Base-by-base conservation (phyloP, 2,329 filamentous ascomycete species). In the Aureobasidium sp. region DNA sequence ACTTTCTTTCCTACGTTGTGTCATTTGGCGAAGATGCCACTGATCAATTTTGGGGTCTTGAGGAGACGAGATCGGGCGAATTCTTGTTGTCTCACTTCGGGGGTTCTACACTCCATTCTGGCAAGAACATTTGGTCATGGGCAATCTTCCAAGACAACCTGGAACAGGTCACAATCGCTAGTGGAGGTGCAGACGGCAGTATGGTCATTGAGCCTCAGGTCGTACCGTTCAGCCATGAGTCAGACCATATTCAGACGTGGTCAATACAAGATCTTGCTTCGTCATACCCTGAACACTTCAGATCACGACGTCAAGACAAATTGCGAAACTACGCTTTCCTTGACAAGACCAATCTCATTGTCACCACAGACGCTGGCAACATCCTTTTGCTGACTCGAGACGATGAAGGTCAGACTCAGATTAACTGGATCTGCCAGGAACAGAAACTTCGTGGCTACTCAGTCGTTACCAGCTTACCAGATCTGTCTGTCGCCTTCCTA, bases 101-200 rank as follows among this genome's bases (percentile, higher is more conserved):
- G 2, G 80, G 77, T 6, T 78, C 81, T 45, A 74, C 79, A 2
- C 79, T 82, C 56, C 90, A 97, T 64, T 77, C 74, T 29, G 93
- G 93, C 6, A 98, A 96, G 68, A 90, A 96, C 64, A 83, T 97
- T 6, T 97, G 91, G 90, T 84, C 90, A 0, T 76, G 83, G 32
- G 80, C 79, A 14, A 16, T 58, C 7, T 19, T 38, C 11, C 16
- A 17, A 7, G 7, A n/a, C 30, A 16, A 8, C 12, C 29, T 32
- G 19, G 44, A 14, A n/a, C 5, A 52, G 1, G 42, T 38, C 5
- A 8, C 37, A 3, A 32, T 69, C 37, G 83, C 80, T 3, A 90
- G 87, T 2, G 93, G 93, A 11, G 93, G 88, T n/a, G 85, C 88
- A 10, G 93, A 98, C 68, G 85, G 90, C 14, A 76, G 77, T 27